Percentiles rank a stretch among this genome's conserved stretches.
Evolutionary conservation across 179 eudicot species (phyloP).

Genomic region (Vitellaria paradoxa): DNA sequence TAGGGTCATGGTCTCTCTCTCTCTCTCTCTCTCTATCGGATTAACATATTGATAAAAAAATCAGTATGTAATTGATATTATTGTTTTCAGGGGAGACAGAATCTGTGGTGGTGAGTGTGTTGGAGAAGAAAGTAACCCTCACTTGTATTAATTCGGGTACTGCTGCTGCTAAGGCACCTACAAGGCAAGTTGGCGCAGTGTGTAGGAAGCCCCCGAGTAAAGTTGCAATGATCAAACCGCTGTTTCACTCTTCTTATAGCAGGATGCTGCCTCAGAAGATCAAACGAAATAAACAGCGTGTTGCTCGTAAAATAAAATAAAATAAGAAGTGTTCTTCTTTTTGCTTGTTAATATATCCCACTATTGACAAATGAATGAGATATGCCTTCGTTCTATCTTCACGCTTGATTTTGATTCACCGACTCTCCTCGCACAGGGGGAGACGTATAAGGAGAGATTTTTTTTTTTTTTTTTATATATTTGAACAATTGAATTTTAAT

Average conservation of each 20-base stretch:
- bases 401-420: too few relatives aligned
- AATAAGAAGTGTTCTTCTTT: background rate
- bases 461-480: too few relatives aligned
- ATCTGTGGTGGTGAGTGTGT: constrained; percentile 59
- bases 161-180: constrained; percentile 15
- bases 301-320: too few relatives aligned
- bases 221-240: constrained; percentile 30
- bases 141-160: constrained; percentile 36
- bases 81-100: constrained; percentile 47
- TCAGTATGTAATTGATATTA: background rate
- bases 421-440: too few relatives aligned
- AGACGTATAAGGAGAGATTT: too few relatives aligned
- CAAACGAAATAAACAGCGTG: too few relatives aligned
- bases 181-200: constrained; percentile 17
- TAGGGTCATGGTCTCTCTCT: too few relatives aligned
- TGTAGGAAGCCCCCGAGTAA: constrained; percentile 18
- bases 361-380: background rate
- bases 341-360: constrained; percentile 1
- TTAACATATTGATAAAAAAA: background rate
- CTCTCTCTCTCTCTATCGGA: background rate
- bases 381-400: too few relatives aligned
- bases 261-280: background rate
- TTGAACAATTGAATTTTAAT: too few relatives aligned
- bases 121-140: constrained; percentile 62
- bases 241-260: constrained; percentile 34